phyloP scores from a whole-genome alignment of 139 green algal species.

The Chlorella vulgaris region DNA sequence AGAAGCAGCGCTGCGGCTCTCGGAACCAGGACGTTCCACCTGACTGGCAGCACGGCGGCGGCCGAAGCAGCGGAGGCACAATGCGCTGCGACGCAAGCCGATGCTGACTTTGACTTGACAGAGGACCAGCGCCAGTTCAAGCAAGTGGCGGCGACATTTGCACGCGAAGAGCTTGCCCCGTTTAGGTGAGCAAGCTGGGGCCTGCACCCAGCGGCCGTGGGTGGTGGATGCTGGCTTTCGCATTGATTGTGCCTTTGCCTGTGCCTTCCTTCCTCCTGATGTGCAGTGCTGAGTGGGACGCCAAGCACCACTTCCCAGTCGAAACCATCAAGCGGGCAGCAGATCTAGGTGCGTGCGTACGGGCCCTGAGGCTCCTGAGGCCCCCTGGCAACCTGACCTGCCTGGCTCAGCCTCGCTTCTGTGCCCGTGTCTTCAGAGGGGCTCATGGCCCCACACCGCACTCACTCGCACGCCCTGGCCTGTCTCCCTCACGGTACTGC shows the following conservation, averaged over 20 bases:
- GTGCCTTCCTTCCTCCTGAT: background rate
- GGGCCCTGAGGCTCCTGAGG: too few species aligned
- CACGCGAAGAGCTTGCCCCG: constrained; percentile 56
- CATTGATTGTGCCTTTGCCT: too few species aligned
- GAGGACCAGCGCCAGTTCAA: constrained; percentile 50
- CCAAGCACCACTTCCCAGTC: constrained; percentile 69
- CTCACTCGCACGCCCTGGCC: background rate
- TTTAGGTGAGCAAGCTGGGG: constrained; percentile 25
- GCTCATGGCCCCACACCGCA: too few species aligned
- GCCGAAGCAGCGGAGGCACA: background rate
- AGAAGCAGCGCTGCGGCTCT: background rate
- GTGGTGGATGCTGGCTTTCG: too few species aligned
- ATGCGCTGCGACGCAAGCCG: background rate
- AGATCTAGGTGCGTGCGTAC: constrained; percentile 4
- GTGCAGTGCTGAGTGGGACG: constrained; percentile 64
- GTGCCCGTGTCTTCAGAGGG: too few species aligned
- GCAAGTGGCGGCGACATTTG: constrained; percentile 61
- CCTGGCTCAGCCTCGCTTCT: too few species aligned
- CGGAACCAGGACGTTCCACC: background rate
- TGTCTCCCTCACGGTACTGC: constrained; percentile 42
- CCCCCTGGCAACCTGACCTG: too few species aligned
- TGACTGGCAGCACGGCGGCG: background rate
- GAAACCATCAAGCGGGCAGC: constrained; percentile 48
- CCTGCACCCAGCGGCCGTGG: too few species aligned
- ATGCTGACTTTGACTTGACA: constrained; percentile 1